These are phyloP conservation scores for Infundibulicybe gibba DNA, from an alignment of 768 basidiomycete genomes.

Conservation along the genomic window DNA sequence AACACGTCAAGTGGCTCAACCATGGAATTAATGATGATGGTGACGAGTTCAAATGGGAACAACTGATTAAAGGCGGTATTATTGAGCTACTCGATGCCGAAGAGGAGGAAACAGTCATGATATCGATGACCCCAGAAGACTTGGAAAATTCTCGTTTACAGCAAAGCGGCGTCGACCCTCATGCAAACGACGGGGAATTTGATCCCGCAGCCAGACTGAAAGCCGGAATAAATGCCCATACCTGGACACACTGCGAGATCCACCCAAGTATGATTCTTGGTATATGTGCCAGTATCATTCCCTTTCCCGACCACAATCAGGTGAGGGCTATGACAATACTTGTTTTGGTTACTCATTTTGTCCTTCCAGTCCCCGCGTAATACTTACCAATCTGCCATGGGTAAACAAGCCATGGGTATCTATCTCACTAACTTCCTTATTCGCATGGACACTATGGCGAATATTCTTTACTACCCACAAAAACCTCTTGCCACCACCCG, in stretches of 20 bases:
- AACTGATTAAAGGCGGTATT: conserved; percentile 81
- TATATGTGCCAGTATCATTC: conserved; percentile 98
- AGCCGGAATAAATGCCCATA: conserved; percentile 78
- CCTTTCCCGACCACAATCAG: conserved; percentile 99
- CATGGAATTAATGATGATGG: conserved; percentile 56
- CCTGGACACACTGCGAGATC: conserved; percentile 99
- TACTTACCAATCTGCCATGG: conserved; percentile 99
- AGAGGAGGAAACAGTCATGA: conserved; percentile 99
- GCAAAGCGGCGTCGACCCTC: conserved; percentile 53
- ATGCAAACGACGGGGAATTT: conserved; percentile 63
- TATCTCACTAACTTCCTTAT: conserved; percentile 98
- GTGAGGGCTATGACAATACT: conserved; percentile 35
- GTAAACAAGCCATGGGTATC: conserved; percentile 99
- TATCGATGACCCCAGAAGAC: conserved; percentile 97
- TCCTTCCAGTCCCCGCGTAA: conserved; percentile 89
- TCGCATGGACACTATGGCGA: conserved; percentile 99
- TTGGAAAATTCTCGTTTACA: conserved; percentile 78
- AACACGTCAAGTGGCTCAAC: conserved; percentile 73
- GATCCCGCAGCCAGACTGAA: conserved; percentile 90
- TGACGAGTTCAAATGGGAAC: conserved; percentile 79
- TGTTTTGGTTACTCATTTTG: no score
- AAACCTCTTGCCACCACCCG: conserved; percentile 98
- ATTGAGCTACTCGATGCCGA: conserved; percentile 96
- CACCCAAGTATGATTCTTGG: conserved; percentile 99
- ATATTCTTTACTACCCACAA: conserved; percentile 98